Evolutionary conservation across 2,329 filamentous ascomycete genomes (phyloP), one percentile per base, ranked within the genome.

Genomic region (Aspergillus fischeri): DNA sequence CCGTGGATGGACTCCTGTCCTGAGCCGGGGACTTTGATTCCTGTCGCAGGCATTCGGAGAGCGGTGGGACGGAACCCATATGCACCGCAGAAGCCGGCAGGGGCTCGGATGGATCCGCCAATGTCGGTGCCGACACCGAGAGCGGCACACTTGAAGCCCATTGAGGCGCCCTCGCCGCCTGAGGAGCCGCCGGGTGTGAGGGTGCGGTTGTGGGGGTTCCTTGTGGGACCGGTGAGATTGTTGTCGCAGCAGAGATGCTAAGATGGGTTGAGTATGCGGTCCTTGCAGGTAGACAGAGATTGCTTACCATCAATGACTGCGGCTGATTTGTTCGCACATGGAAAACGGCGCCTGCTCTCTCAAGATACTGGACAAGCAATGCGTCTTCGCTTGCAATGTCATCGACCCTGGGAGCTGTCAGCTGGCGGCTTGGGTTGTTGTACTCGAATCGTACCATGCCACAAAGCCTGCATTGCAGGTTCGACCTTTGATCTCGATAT

Each of bases 401-500:
- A 9, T 73, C 70, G 3, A 73, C 68, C 71, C 74, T 73, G 27
- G 32, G 27, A 17, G 14, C n/a, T 21, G 25, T 63, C 27, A 58
- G 53, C 29, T 8, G 3, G 9, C 41, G 20, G 1, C 8, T 42
- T 24, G 24, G 5, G 11, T 42, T 9, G 3, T 45, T 49, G 28
- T 7, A n/a, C n/a, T 5, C 27, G 49, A 11, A 27, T 38, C 61
- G 14, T 56, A 73, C 72, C 67, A 75, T 28, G 71, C 68, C 3
- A 71, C 70, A 49, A 70, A 76, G 29, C 71, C 73, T 2, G 67
- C 71, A 45, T 73, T 71, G 54, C 68, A 71, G 1, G 67, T 71
- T 25, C 62, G 70, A 1, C 81, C 83, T 55, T 81, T 80, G 28
- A 87, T 75, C 9, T 84, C 80, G 66, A 87, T 84, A 14, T 84